A percentile compares a stretch with the other conserved stretches of the same genome.
Conservation (phyloP, 495 filamentous ascomycete species). For the Amphirosellinia nigrospora region DNA sequence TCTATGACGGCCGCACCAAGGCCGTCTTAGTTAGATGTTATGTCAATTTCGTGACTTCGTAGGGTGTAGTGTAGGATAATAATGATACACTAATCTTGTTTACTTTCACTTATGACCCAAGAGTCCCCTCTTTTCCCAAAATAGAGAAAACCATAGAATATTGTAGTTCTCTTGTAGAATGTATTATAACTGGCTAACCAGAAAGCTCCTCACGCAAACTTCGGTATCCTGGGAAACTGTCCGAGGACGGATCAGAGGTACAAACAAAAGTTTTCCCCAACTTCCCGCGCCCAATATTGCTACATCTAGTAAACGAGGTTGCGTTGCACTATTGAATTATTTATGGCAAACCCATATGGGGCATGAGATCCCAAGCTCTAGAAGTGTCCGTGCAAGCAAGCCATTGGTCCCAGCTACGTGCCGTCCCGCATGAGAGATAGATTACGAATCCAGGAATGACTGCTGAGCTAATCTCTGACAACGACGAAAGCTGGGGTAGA, state of each 20-base stretch:
- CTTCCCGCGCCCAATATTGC: neutral
- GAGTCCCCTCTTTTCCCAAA: neutral
- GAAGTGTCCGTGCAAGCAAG: neutral
- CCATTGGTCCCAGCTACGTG: neutral
- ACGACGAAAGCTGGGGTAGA: neutral
- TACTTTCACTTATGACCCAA: neutral
- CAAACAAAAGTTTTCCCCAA: neutral
- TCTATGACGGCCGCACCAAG: constrained; percentile 24
- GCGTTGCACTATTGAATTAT: neutral
- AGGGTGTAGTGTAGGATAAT: neutral
- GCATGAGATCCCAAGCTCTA: no score
- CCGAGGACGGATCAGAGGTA: neutral
- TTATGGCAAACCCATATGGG: no score
- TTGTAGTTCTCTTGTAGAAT: neutral
- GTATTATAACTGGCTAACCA: neutral
- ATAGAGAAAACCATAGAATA: neutral
- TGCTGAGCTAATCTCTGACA: constrained; percentile 2
- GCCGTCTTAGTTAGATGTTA: neutral
- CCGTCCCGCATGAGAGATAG: constrained; percentile 14
- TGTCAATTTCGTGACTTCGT: neutral
- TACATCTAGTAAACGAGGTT: neutral
- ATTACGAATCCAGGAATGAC: constrained; percentile 10
- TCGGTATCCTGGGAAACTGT: neutral
- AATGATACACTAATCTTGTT: neutral
- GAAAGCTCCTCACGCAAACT: neutral